A percentile compares a stretch with the other conserved stretches of the same genome.
These are phyloP conservation scores for Colletotrichum tropicale DNA, from an alignment of 2,329 filamentous ascomycete genomes.

Conservation along the genomic window DNA sequence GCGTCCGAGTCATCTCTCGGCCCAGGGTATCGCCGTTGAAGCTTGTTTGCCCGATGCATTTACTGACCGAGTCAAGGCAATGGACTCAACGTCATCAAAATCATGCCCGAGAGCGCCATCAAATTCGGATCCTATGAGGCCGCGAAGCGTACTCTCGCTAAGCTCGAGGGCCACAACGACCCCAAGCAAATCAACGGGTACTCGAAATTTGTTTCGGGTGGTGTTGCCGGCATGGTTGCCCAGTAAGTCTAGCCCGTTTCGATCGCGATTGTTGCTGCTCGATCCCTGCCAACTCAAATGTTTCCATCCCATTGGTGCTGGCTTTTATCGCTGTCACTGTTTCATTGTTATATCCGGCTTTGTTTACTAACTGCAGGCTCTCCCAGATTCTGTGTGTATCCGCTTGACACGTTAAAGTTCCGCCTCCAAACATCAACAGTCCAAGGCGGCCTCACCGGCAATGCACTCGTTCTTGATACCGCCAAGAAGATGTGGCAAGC, in stretches of 20 bases:
- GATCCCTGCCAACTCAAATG: neutral
- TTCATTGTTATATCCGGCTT: neutral
- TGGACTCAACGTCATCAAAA: conserved; percentile 94
- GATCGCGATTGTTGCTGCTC: neutral
- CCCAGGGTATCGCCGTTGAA: neutral
- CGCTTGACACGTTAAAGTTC: conserved; percentile 83
- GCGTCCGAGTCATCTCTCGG: neutral
- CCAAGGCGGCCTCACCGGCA: conserved; percentile 81
- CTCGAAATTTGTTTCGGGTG: conserved; percentile 91
- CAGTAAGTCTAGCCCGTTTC: conserved; percentile 61
- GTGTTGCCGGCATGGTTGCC: conserved; percentile 90
- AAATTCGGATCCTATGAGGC: conserved; percentile 98
- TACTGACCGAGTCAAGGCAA: conserved; percentile 63
- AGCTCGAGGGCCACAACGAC: conserved; percentile 86
- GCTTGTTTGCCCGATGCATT: neutral
- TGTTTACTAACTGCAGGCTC: conserved; percentile 24
- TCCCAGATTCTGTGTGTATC: conserved; percentile 89
- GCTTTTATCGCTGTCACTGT: neutral
- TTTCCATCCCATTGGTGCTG: neutral
- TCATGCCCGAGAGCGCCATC: conserved; percentile 98
- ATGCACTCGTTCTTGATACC: conserved; percentile 80
- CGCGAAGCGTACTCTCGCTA: conserved; percentile 84
- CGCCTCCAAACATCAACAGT: conserved; percentile 95
- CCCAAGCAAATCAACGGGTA: conserved; percentile 78
- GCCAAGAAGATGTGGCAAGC: conserved; percentile 84